These are phyloP conservation scores for Exophiala lecanii-corni DNA, from an alignment of 2,329 filamentous ascomycete genomes.

Conservation along the genomic window DNA sequence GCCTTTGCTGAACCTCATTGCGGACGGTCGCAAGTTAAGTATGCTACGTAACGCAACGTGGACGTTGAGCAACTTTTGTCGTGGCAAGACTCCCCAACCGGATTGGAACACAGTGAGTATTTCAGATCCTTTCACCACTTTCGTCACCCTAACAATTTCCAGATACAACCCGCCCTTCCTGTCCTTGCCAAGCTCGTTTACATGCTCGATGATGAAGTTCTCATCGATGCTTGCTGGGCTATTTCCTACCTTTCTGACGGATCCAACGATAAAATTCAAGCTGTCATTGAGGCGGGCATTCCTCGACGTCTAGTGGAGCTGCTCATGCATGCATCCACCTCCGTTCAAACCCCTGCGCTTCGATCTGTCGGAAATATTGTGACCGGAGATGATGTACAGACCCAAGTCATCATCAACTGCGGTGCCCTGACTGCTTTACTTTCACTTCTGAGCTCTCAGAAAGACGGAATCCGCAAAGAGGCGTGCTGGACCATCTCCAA, in stretches of 20 bases:
- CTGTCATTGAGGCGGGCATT: constrained; percentile 96
- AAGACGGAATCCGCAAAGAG: constrained; percentile 98
- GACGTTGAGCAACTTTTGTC: constrained; percentile 99
- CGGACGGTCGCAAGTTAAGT: constrained; percentile 96
- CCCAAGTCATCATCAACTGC: constrained; percentile 98
- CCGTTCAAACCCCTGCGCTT: constrained; percentile 93
- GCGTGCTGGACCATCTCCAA: constrained; percentile 99
- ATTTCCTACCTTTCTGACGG: constrained; percentile 98
- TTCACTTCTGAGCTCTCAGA: constrained; percentile 89
- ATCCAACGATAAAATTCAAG: constrained; percentile 98
- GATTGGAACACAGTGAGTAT: constrained; percentile 87
- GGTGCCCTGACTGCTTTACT: constrained; percentile 88
- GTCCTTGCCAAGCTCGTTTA: constrained; percentile 97
- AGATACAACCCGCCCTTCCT: constrained; percentile 92
- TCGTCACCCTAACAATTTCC: constrained; percentile 28
- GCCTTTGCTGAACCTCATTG: constrained; percentile 81
- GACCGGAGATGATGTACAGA: constrained; percentile 96
- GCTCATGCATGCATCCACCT: constrained; percentile 96
- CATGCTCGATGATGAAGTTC: constrained; percentile 93
- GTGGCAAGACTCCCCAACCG: constrained; percentile 97
- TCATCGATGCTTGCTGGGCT: constrained; percentile 99
- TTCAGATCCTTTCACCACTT: constrained; percentile 3
- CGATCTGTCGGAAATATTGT: constrained; percentile 98
- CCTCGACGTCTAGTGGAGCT: constrained; percentile 94
- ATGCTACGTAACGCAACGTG: constrained; percentile 99